Percentiles rank a stretch among this genome's conserved stretches.
Conservation (phyloP, 371 early-diverging fungal species). For the Rhizopus delemar region DNA sequence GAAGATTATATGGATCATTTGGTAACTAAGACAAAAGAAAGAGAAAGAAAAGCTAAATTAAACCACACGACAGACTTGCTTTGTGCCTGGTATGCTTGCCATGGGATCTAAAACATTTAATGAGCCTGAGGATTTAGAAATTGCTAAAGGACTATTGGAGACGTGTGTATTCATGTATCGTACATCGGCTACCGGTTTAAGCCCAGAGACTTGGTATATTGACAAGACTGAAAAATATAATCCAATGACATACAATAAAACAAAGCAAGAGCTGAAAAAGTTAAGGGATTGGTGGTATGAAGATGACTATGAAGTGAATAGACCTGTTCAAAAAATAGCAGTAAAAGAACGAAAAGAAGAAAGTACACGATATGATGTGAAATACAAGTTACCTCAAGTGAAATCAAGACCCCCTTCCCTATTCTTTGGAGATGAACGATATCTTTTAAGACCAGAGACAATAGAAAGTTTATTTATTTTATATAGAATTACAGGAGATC, state of each 20-base stretch:
- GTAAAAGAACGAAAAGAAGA: neutral
- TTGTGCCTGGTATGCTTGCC: constrained; percentile 69
- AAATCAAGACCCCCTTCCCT: constrained; percentile 18
- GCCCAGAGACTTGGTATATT: constrained; percentile 52
- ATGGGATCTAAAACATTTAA: constrained; percentile 55
- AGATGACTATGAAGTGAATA: neutral
- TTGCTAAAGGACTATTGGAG: constrained; percentile 53
- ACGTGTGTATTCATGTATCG: constrained; percentile 63
- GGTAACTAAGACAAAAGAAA: constrained; percentile 19
- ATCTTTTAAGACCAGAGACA: constrained; percentile 59
- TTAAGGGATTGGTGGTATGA: constrained; percentile 43
- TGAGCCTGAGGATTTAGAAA: constrained; percentile 38
- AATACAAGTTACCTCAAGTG: constrained; percentile 17
- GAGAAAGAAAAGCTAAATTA: neutral
- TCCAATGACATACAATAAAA: constrained; percentile 33
- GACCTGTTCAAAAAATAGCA: neutral
- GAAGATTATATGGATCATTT: constrained; percentile 57
- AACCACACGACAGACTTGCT: constrained; percentile 51
- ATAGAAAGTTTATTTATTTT: constrained; percentile 76
- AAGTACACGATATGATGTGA: constrained; percentile 9
- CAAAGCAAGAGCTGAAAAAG: constrained; percentile 17
- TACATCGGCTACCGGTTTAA: constrained; percentile 52
- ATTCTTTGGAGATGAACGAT: constrained; percentile 20
- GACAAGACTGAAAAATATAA: constrained; percentile 22
- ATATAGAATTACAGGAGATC: constrained; percentile 75